Percentiles rank a stretch among this genome's conserved stretches.
These are phyloP conservation scores for Oehlia diaphana DNA, from an alignment of 192 early-diverging fungal genomes.

Conservation along the genomic window DNA sequence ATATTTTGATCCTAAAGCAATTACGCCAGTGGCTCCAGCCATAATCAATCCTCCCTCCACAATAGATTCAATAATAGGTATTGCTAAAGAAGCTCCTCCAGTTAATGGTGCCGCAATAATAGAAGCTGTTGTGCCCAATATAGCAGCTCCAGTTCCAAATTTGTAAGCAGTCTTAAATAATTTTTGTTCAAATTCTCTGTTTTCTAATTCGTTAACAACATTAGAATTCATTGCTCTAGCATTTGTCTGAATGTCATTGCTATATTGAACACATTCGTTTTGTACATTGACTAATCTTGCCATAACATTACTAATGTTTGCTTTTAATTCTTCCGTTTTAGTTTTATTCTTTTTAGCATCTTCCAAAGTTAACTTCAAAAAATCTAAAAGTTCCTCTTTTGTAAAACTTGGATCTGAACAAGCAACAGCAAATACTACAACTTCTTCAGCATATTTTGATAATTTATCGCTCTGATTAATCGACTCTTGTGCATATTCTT, in stretches of 20 bases:
- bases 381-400: background rate
- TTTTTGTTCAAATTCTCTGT: background rate
- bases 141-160: background rate
- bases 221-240: background rate
- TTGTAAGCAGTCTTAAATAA: background rate
- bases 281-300: background rate
- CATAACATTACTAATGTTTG: background rate
- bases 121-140: background rate
- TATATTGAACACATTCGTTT: background rate
- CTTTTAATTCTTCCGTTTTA: background rate
- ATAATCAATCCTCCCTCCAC: background rate
- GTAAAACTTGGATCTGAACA: background rate
- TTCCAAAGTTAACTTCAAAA: background rate
- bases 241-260: background rate
- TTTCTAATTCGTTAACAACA: background rate
- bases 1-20: background rate
- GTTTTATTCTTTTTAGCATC: background rate
- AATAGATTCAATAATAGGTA: background rate
- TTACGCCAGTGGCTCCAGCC: background rate
- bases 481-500: background rate
- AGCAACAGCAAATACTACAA: background rate
- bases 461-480: background rate
- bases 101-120: background rate
- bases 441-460: background rate
- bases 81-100: background rate